These are phyloP conservation scores for Tagetes erecta DNA, from an alignment of 129 eudicot genomes.

Conservation along the genomic window DNA sequence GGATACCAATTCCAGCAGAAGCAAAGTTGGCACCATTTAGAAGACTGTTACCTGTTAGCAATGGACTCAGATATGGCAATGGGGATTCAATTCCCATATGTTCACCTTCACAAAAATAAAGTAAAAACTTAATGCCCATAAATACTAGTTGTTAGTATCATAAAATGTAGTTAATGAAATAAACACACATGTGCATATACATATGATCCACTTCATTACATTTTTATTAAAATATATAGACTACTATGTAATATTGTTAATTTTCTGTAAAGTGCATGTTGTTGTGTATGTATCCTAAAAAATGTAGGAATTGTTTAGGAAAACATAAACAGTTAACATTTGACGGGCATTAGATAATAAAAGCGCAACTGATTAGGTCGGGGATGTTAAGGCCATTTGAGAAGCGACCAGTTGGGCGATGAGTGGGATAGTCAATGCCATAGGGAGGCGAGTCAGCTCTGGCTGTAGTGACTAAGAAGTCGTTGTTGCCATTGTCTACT, in stretches of 20 bases:
- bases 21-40: slow-evolving; percentile 59
- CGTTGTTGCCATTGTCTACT: slow-evolving; percentile 74
- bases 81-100: slow-evolving; percentile 41
- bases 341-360: neutral
- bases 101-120: slow-evolving; percentile 25
- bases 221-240: no score
- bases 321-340: neutral
- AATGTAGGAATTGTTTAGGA: no score
- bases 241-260: no score
- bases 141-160: neutral
- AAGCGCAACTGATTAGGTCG: slow-evolving; percentile 50
- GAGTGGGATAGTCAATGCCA: slow-evolving; percentile 66
- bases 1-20: slow-evolving; percentile 50
- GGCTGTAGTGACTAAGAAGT: slow-evolving; percentile 59
- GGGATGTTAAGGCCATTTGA: slow-evolving; percentile 66
- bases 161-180: neutral
- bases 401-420: slow-evolving; percentile 66
- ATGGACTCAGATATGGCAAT: slow-evolving; percentile 48
- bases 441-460: slow-evolving; percentile 70
- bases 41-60: slow-evolving; percentile 39
- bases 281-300: no score
- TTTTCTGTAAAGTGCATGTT: no score
- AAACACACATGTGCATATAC: no score
- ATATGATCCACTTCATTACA: no score
- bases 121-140: neutral